Evolutionary conservation across 1,284 basidiomycete species (phyloP), one percentile per base, ranked within the genome.

Genomic region (Sporisorium reilianum): DNA sequence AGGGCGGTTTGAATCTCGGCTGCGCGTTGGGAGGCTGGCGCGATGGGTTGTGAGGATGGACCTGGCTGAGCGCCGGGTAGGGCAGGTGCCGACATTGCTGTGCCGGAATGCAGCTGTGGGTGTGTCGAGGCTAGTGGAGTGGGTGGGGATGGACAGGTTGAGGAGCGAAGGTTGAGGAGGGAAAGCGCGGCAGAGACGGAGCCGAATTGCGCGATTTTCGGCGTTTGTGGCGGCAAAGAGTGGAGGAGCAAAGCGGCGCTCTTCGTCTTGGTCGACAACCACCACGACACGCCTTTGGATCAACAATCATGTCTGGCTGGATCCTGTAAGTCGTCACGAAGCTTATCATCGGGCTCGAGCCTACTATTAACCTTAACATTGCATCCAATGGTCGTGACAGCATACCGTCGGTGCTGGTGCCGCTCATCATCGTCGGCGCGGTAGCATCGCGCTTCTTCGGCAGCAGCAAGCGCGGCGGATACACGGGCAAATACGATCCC

Each of bases 401-500:
- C 32, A 76, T 76, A 32, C 74, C 74, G 4, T 72, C 69, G 64
- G 69, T 76, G 14, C 61, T 76, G 30, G 58, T 76, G 20, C 74
- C 74, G 34, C 69, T 76, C 50, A 66, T 76, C 57, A 68, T 76
- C 18, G 64, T 76, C 1, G 74, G 74, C 16, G 68, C 68, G 4
- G 63, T 72, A 3, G 69, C 69, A 49, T 65, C 69, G 4, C 68
- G 65, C 42, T 69, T 76, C 50, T 58, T 72, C 11, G 64, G 64
- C n/a, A 23, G 36, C 8, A 55, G 49, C 48, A 63, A 59, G 38
- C 54, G 49, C 3, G n/a, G 56, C 3, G 68, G 68, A 26, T 72
- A 68, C 38, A 66, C 65, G 25, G 69, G 69, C 48, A 72, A 68
- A 28, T 82, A 81, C 38, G 80, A 82, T 48, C 80, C 80, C 44